Evolutionary conservation across 2,329 filamentous ascomycete genomes (phyloP), one percentile per base, ranked within the genome.

Genomic region (Curvularia hawaiiensis): DNA sequence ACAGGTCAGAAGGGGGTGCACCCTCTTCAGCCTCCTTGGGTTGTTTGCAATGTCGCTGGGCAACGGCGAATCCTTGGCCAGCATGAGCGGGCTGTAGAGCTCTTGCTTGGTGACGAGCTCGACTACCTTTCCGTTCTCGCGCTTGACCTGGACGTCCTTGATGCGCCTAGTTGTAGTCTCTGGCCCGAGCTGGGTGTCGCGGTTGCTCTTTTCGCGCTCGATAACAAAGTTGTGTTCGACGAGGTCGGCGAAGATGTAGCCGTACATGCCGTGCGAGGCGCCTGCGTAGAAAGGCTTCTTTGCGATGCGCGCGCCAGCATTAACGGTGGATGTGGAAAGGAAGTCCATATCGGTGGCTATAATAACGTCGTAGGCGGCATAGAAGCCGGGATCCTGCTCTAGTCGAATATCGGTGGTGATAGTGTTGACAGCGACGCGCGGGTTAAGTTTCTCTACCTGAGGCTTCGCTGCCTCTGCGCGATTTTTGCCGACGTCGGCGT

Each of bases 91-190:
- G 3, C 90, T 92, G 80, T 97, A 99, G 1, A 89, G 81, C 74
- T 99, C 95, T 62, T 90, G 87, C 80, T 98, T 98, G 51, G 90
- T 95, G 58, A 99, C 92, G 64, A 92, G 84, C 75, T 99, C 95
- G 52, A 90, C 85, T n/a, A 61, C 66, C 77, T 92, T 94, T 47
- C 82, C 79, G 46, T 76, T 83, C 56, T 89, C 66, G 24, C 60
- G 82, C 71, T 85, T 91, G 14, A 86, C 89, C 49, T 87, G 86
- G 11, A 92, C 87, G 63, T 85, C 83, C 31, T 93, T 78, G 56
- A 98, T 84, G 65, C 85, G 87, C 52, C 94, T 86, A 5, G 94
- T 97, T 26, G 87, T 83, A 1, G 90, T 90, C 74, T 99, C 95
- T 4, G 84, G 78, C 0, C 87, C 88, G 3, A 78, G 67, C 8